phyloP scores from a whole-genome alignment of 2,329 filamentous ascomycete species.

The Aspergillus amoenus region DNA sequence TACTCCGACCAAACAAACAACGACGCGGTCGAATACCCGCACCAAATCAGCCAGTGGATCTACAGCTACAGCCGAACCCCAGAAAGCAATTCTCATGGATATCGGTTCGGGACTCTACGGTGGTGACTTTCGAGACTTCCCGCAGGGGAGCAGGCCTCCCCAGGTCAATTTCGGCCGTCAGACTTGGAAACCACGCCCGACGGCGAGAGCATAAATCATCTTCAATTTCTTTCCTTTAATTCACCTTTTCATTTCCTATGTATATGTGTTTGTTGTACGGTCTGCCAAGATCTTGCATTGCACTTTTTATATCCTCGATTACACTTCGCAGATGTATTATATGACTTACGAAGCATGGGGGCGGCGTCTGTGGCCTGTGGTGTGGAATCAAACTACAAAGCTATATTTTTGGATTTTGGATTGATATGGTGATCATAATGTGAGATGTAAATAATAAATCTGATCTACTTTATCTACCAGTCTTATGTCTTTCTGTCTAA shows the following conservation, averaged over 20 bases:
- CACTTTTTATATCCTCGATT: conserved; percentile 2
- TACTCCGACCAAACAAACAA: conserved; percentile 17
- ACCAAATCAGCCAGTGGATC: conserved; percentile 28
- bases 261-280: conserved; percentile 13
- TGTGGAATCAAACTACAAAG: background rate
- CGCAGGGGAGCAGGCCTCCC: conserved; percentile 31
- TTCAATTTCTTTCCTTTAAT: conserved; percentile 5
- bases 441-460: background rate
- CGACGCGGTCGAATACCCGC: conserved; percentile 25
- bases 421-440: background rate
- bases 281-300: background rate
- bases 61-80: conserved; percentile 40
- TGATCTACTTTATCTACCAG: background rate
- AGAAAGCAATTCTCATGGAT: conserved; percentile 47
- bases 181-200: conserved; percentile 33
- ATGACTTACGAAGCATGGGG: conserved; percentile 31
- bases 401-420: background rate
- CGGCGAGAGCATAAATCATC: conserved; percentile 26
- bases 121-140: conserved; percentile 29
- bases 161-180: conserved; percentile 33
- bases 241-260: conserved; percentile 13
- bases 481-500: background rate
- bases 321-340: conserved; percentile 23
- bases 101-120: conserved; percentile 37
- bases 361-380: conserved; percentile 25